These are phyloP conservation scores for Colletotrichum viniferum DNA, from an alignment of 2,329 filamentous ascomycete genomes.

Conservation along the genomic window DNA sequence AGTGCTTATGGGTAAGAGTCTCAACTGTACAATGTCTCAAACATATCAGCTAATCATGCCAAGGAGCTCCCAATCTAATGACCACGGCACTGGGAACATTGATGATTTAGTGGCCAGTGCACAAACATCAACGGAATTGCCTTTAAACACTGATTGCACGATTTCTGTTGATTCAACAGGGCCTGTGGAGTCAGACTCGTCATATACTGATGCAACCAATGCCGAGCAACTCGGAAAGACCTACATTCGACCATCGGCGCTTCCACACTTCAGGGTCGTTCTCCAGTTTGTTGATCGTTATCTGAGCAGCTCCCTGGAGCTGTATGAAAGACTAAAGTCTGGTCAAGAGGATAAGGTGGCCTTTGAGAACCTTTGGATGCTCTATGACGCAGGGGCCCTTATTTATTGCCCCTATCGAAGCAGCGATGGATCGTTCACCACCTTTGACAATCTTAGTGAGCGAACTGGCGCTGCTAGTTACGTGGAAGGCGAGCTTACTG, in stretches of 20 bases:
- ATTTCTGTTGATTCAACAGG: not conserved
- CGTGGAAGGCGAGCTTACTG: not conserved
- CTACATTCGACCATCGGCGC: not conserved
- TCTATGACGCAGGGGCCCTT: slow-evolving; percentile 24
- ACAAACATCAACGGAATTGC: not conserved
- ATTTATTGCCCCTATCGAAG: slow-evolving; percentile 21
- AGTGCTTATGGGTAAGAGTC: not conserved
- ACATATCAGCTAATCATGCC: not conserved
- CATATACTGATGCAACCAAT: not conserved
- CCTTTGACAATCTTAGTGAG: not conserved
- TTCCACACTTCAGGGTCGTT: not conserved
- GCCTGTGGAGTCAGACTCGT: not conserved
- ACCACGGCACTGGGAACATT: not conserved
- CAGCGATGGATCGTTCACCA: not conserved
- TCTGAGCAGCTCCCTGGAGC: not conserved
- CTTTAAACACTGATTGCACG: not conserved
- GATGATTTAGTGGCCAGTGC: not conserved
- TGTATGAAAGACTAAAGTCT: not conserved
- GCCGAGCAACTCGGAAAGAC: not conserved
- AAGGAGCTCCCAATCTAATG: not conserved
- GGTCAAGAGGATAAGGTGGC: slow-evolving; percentile 9
- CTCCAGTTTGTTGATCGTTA: not conserved
- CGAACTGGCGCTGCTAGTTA: not conserved
- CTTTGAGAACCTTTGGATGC: slow-evolving; percentile 32
- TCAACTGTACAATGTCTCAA: not conserved